Conservation (phyloP, 202 grass and related monocot species). For the Tripidium arundinaceum region DNA sequence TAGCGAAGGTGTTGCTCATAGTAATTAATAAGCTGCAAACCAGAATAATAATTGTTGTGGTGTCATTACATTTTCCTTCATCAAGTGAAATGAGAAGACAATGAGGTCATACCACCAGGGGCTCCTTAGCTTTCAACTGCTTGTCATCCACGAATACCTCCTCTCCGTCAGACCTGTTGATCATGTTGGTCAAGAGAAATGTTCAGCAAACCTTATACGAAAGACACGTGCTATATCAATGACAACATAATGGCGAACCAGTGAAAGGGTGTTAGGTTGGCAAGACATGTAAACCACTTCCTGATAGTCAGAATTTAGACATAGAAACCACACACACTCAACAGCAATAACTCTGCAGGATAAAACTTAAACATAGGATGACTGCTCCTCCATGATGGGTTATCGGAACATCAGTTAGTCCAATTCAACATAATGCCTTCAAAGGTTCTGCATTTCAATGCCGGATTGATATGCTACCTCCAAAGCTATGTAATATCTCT, state of each 20-base stretch:
- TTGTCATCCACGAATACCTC: constrained; percentile 76
- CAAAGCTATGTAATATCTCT: neutral
- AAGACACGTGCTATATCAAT: neutral
- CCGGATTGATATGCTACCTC: neutral
- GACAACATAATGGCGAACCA: neutral
- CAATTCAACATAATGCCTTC: neutral
- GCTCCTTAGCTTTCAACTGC: constrained; percentile 69
- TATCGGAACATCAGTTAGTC: neutral
- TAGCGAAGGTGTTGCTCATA: constrained; percentile 96
- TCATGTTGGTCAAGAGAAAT: neutral
- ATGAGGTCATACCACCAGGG: constrained; percentile 65
- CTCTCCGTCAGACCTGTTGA: constrained; percentile 68
- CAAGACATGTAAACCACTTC: neutral
- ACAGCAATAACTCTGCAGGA: neutral
- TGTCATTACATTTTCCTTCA: neutral
- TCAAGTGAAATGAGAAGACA: constrained; percentile 26
- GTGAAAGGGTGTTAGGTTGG: neutral
- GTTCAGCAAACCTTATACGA: neutral
- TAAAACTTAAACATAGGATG: neutral
- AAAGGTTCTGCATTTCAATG: neutral
- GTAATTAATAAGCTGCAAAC: constrained; percentile 84
- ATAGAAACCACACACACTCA: neutral
- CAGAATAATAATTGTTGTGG: constrained; percentile 22
- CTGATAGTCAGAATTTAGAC: neutral
- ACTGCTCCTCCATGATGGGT: neutral